phyloP scores from a whole-genome alignment of 345 rosid species.

The Heritiera fomes region DNA sequence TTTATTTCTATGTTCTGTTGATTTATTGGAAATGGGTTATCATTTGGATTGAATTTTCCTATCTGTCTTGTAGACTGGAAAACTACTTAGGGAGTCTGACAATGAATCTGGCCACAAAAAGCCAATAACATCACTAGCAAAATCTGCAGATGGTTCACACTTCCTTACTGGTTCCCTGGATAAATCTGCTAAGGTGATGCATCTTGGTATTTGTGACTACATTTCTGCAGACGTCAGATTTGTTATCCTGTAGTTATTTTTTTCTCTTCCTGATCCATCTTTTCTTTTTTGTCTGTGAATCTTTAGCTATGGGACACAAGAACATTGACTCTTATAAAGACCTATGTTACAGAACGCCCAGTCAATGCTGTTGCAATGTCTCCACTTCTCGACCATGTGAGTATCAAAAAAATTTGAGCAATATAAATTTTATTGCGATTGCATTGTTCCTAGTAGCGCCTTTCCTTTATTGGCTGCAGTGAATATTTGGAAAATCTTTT shows the following conservation, averaged over 20 bases:
- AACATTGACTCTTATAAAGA: constrained; percentile 84
- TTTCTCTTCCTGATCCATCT: constrained; percentile 3
- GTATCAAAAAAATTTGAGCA: constrained; percentile 22
- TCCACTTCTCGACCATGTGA: constrained; percentile 91
- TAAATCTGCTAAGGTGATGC: constrained; percentile 86
- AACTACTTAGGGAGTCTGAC: constrained; percentile 66
- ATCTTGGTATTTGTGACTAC: background rate
- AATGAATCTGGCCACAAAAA: constrained; percentile 82
- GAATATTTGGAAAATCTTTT: background rate
- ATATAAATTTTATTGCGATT: background rate
- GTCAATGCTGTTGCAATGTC: constrained; percentile 98
- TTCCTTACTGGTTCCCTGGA: constrained; percentile 88
- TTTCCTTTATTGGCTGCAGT: background rate
- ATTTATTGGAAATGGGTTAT: background rate
- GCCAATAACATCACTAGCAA: constrained; percentile 75
- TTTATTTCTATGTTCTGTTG: constrained; percentile 1
- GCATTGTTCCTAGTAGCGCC: background rate
- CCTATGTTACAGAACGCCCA: constrained; percentile 81
- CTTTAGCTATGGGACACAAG: constrained; percentile 89
- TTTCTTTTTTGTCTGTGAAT: constrained; percentile 9
- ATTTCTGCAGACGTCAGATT: background rate
- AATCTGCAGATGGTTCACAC: constrained; percentile 82
- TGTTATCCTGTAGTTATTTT: background rate
- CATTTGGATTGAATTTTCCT: constrained; percentile 9
- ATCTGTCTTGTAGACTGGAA: constrained; percentile 70